A percentile compares a stretch with the other conserved stretches of the same genome.
These are phyloP conservation scores for Nelumbo lutea DNA, from an alignment of 164 flowering plant genomes.

Conservation along the genomic window DNA sequence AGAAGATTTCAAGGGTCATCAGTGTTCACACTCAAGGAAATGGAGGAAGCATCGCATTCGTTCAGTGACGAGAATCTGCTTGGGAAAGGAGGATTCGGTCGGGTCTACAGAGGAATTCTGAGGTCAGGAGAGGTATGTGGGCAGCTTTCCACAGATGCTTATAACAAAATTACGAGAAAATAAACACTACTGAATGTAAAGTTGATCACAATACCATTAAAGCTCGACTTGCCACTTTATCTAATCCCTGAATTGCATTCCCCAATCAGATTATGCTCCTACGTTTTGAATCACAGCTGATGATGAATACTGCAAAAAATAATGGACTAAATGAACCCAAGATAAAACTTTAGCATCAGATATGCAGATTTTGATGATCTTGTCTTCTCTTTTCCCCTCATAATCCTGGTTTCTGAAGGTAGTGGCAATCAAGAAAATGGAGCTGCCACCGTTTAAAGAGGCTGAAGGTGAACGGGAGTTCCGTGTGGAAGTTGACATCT, in stretches of 20 bases:
- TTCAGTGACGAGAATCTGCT: conserved; percentile 74
- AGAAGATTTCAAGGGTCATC: conserved; percentile 64
- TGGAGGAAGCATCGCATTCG: conserved; percentile 89
- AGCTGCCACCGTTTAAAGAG: conserved; percentile 68
- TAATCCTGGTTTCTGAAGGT: conserved; percentile 32
- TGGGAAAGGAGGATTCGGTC: conserved; percentile 95
- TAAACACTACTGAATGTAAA: not conserved
- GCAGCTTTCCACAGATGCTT: no score
- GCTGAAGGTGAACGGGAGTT: conserved; percentile 97
- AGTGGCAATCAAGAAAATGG: conserved; percentile 98
- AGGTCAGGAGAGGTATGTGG: conserved; percentile 80
- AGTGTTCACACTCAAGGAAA: conserved; percentile 83
- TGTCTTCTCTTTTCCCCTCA: no score
- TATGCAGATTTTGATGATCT: no score
- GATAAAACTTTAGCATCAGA: no score
- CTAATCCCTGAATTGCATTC: no score
- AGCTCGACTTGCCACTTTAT: no score
- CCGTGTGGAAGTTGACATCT: conserved; percentile 93
- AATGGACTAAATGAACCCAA: no score
- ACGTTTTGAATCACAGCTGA: no score
- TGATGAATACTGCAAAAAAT: no score
- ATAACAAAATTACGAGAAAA: not conserved
- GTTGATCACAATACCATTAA: no score
- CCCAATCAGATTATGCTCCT: no score
- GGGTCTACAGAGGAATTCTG: conserved; percentile 77